phyloP scores from a whole-genome alignment of 371 early-diverging fungal species.

The Apophysomyces trapeziformis region DNA sequence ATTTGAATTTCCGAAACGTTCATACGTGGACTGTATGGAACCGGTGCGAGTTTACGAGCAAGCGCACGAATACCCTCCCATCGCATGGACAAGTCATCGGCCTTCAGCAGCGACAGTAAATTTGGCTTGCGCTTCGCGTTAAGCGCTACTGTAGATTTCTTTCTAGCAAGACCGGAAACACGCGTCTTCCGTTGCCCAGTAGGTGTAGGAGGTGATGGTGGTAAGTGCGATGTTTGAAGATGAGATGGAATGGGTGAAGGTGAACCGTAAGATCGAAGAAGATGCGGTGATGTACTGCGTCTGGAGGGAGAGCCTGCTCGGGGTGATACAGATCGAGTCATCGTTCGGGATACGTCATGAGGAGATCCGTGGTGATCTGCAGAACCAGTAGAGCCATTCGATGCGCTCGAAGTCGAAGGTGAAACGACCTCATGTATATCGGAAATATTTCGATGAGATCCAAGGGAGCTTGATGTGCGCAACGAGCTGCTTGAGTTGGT shows the following conservation, averaged over 20 bases:
- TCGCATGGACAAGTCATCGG: conserved; percentile 34
- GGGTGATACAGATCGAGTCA: conserved; percentile 33
- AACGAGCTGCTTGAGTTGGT: conserved; percentile 36
- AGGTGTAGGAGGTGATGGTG: conserved; percentile 23
- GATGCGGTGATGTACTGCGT: conserved; percentile 95
- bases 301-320: conserved; percentile 94
- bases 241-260: conserved; percentile 35
- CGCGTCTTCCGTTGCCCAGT: conserved; percentile 36
- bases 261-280: conserved; percentile 21
- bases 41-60: conserved; percentile 30
- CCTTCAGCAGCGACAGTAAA: conserved; percentile 34
- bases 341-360: conserved; percentile 25
- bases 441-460: conserved; percentile 30
- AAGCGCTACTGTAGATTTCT: conserved; percentile 40
- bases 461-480: conserved; percentile 36
- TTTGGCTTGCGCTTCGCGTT: conserved; percentile 36
- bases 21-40: conserved; percentile 22
- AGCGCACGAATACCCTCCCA: conserved; percentile 39
- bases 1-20: conserved; percentile 29
- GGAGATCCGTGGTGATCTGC: conserved; percentile 14
- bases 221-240: conserved; percentile 19
- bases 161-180: conserved; percentile 37
- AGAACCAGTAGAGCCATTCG: conserved; percentile 23
- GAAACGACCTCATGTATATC: conserved; percentile 28
- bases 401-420: conserved; percentile 26